Percentiles rank a stretch among this genome's conserved stretches.
Evolutionary conservation across 2,329 filamentous ascomycete genomes (phyloP).

Genomic region (Alternaria ventricosa): DNA sequence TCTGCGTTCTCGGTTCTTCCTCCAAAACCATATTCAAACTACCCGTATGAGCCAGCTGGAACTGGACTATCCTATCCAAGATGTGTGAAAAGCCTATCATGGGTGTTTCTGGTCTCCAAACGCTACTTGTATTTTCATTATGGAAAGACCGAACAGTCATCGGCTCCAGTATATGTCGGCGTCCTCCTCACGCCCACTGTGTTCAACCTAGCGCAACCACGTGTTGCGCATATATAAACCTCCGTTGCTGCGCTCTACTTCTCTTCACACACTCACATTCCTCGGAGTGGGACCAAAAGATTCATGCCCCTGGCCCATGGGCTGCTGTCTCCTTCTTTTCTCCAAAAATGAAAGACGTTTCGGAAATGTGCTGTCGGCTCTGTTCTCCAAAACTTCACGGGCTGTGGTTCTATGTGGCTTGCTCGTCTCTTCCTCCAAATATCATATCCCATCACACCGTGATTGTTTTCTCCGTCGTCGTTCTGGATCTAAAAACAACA

Average conservation of each 20-base stretch:
- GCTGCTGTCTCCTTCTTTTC: neutral
- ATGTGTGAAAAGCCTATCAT: neutral
- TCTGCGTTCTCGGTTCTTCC: neutral
- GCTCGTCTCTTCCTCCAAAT: neutral
- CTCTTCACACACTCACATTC: neutral
- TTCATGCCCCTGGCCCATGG: too few relatives aligned
- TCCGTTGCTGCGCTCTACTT: neutral
- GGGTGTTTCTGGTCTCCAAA: neutral
- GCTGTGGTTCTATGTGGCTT: rapidly evolving
- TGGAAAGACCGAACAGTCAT: neutral
- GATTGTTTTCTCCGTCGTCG: neutral
- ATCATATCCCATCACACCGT: neutral
- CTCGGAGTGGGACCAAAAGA: neutral
- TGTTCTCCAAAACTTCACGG: neutral
- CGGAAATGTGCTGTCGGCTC: neutral
- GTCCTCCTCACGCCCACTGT: neutral
- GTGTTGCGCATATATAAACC: neutral
- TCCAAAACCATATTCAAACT: neutral
- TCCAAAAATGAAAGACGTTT: neutral
- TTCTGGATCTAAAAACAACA: neutral
- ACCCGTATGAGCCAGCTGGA: neutral
- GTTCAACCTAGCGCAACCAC: neutral
- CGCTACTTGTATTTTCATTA: rapidly evolving
- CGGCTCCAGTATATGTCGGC: rapidly evolving
- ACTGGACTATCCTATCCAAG: neutral